A percentile compares a stretch with the other conserved stretches of the same genome.
These are phyloP conservation scores for Ceratocystis eucalypticola DNA, from an alignment of 2,329 filamentous ascomycete genomes.

Conservation along the genomic window DNA sequence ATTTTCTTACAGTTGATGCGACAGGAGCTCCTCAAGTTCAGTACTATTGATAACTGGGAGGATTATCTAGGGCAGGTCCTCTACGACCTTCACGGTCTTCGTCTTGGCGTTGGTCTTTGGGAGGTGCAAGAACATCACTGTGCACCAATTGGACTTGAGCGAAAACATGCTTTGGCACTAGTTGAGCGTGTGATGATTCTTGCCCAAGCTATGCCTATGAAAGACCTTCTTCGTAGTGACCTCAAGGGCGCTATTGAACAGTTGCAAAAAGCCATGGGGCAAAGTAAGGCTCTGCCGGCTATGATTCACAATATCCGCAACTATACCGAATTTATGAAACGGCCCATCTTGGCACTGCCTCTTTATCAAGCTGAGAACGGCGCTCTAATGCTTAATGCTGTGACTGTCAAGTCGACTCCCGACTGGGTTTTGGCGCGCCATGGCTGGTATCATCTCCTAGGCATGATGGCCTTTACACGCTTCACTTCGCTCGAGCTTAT, in stretches of 20 bases:
- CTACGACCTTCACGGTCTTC: constrained; percentile 70
- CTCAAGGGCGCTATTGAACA: constrained; percentile 83
- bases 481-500: constrained; percentile 58
- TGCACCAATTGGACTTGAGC: constrained; percentile 61
- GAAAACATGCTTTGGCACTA: constrained; percentile 63
- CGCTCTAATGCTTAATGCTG: constrained; percentile 57
- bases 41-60: constrained; percentile 68
- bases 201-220: constrained; percentile 72
- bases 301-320: constrained; percentile 80
- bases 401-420: constrained; percentile 47
- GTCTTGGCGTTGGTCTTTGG: constrained; percentile 53
- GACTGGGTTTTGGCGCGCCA: constrained; percentile 63
- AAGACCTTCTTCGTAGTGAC: constrained; percentile 82
- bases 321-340: constrained; percentile 67
- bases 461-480: constrained; percentile 75
- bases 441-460: constrained; percentile 86
- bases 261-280: constrained; percentile 75
- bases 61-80: constrained; percentile 75
- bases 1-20: constrained; percentile 83
- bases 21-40: constrained; percentile 64
- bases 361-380: constrained; percentile 73
- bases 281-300: constrained; percentile 62
- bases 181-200: constrained; percentile 74
- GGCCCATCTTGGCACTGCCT: constrained; percentile 66
- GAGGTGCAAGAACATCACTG: constrained; percentile 70